These are phyloP conservation scores for Marvania coccoides DNA, from an alignment of 139 green algal species.

Conservation along the genomic window DNA sequence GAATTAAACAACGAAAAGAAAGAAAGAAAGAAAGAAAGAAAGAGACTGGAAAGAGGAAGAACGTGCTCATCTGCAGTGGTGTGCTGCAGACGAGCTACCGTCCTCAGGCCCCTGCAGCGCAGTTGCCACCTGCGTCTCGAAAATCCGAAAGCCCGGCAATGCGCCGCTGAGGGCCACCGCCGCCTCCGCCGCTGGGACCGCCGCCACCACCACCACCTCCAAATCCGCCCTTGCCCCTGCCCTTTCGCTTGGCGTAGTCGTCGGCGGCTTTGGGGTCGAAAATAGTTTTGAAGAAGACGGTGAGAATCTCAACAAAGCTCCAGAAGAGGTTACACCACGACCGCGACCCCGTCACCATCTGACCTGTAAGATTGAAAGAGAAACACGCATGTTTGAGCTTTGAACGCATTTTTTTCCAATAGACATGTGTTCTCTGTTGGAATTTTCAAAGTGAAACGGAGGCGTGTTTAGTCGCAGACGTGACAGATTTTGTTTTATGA, in stretches of 20 bases:
- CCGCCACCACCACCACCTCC: constrained; percentile 2
- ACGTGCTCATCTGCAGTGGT: neutral
- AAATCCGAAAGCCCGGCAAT: constrained; percentile 23
- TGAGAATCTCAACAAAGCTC: neutral
- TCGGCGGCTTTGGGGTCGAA: constrained; percentile 3
- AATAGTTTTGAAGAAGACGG: constrained; percentile 8
- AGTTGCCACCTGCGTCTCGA: constrained; percentile 24
- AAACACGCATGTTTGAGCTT: no score
- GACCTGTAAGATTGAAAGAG: no score
- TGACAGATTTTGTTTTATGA: no score
- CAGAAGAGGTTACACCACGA: neutral
- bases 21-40: constrained; percentile 1
- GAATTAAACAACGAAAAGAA: no score
- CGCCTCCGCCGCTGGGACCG: neutral
- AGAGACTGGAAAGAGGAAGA: neutral
- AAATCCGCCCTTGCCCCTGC: neutral
- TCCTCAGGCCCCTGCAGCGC: constrained; percentile 32
- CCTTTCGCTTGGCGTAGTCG: neutral
- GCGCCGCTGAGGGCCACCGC: neutral
- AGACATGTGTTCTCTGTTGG: no score
- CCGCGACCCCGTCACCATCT: neutral
- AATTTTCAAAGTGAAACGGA: no score
- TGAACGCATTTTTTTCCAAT: no score
- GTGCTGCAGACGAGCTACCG: constrained; percentile 18
- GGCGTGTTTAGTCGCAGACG: no score